Base-by-base conservation (phyloP, 768 basidiomycete species). In the Lentinus brumalis region DNA sequence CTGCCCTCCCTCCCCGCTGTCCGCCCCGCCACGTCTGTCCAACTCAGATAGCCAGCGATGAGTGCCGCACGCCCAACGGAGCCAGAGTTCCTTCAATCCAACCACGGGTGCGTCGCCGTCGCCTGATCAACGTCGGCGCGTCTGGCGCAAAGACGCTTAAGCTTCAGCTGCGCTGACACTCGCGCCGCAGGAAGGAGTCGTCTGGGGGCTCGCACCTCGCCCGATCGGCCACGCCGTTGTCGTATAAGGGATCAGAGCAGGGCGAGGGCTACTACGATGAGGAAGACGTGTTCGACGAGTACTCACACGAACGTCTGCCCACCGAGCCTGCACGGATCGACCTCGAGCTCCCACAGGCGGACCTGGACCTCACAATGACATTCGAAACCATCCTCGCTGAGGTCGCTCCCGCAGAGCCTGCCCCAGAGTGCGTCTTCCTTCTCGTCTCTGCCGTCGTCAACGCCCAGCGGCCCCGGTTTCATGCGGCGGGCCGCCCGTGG, bases 361-460 rank as follows among this genome's bases (percentile, higher is more conserved):
- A 70, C 56, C 61, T 72, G 2, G 71, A 72, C 62, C 67, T 71
- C 35, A 69, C 67, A 44, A 65, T 65, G 54, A 70, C 69, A 30
- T 72, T 72, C 50, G 66, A 70, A 47, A 63, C 69, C 16, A 72
- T 72, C 57, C 55, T 72, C 39, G 46, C 65, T 29, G 68, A 31
- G 14, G 30, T 41, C 44, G 50, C 44, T 31, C 50, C 42, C 11
- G 47, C 40, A 21, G 56, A 46, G 16, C 49, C 18, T 4, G 21
- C 49, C 26, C 29, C 30, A 21, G 59, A 58, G 56, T 60, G 56
- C 53, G 59, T 60, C 49, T 18, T 31, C 26, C 18, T 50, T 42
- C 31, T 50, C 32, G 2, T 31, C 41, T 8, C 15, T 18, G 16
- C 15, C 39, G n/a, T 9, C n/a, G 14, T 12, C 53, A 6, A 7